Base-by-base conservation (phyloP, 2,329 filamentous ascomycete species). In the Fusarium piperis region DNA sequence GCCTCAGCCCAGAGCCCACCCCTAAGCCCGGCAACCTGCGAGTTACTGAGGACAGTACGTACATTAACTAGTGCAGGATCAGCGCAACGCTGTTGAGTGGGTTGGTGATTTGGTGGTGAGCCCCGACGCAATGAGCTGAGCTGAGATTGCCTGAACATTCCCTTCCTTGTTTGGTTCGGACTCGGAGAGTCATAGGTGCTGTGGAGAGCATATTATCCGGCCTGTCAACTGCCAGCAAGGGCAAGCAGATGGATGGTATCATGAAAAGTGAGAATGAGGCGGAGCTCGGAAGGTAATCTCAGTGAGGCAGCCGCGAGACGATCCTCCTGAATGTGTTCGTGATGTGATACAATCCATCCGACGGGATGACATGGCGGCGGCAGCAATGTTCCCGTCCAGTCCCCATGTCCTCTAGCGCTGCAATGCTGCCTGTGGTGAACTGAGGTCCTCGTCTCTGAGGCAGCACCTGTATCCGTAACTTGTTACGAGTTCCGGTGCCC, bases 101-200 rank as follows among this genome's bases (percentile, higher is more conserved):
- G 41, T 30, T 59, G 48, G 52, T 36, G 51, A 18, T n/a, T 35
- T 59, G 48, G 46, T 39, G 23, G 23, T 36, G 63, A 59, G 48
- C 53, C 35, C 36, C 52, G 58, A 67, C 33, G 30, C 35, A 38
- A 51, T 60, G 58, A 46, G 66, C 44, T 62, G 53, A 66, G 62
- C 39, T 64, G 48, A 69, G 44, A 51, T 64, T 64, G 56, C 52
- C 38, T 61, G 57, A 35, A 59, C 59, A 58, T 61, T 56, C 52
- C 48, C 26, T 55, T 64, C 51, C 52, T 53, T 67, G 57, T 41
- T 39, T 32, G 35, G 51, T 57, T 36, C 16, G 32, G 36, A 18
- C 38, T 30, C 38, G 20, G 26, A 23, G 23, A 44, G 28, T 39
- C 11, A 23, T 32, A 41, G 35, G 26, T 41, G 56, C 20, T 33